phyloP scores from a whole-genome alignment of 495 filamentous ascomycete genomes.

The Aspergillus sclerotiicarbonarius region DNA sequence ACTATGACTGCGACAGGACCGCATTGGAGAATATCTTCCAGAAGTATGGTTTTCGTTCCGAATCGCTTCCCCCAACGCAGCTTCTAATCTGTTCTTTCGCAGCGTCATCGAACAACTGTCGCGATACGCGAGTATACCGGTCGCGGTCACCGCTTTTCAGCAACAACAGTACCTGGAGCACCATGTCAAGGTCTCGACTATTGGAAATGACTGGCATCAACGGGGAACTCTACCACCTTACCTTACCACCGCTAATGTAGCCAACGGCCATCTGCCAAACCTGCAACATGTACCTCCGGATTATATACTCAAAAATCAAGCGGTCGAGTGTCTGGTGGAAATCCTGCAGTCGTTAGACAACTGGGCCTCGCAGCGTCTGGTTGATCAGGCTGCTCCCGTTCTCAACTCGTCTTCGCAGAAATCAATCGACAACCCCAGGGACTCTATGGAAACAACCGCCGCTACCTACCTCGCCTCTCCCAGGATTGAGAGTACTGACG shows the following conservation, averaged over 20 bases:
- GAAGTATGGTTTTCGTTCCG: slow-evolving; percentile 35
- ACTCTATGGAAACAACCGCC: slow-evolving; percentile 71
- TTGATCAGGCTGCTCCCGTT: slow-evolving; percentile 51
- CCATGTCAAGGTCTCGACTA: slow-evolving; percentile 56
- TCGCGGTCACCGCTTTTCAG: slow-evolving; percentile 68
- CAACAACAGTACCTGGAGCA: slow-evolving; percentile 84
- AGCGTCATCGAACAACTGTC: slow-evolving; percentile 91
- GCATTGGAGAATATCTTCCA: slow-evolving; percentile 97
- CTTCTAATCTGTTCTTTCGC: background rate
- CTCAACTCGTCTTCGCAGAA: slow-evolving; percentile 55
- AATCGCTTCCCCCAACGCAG: too few relatives aligned
- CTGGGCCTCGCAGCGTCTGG: slow-evolving; percentile 80
- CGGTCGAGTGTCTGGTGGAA: slow-evolving; percentile 83
- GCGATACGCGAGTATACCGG: slow-evolving; percentile 71
- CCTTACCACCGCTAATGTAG: slow-evolving; percentile 73
- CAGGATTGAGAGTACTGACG: slow-evolving; percentile 50
- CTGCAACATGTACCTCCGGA: slow-evolving; percentile 72
- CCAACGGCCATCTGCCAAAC: slow-evolving; percentile 39
- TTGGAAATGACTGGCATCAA: slow-evolving; percentile 74
- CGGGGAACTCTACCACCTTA: slow-evolving; percentile 81
- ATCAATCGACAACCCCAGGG: slow-evolving; percentile 72
- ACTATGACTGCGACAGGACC: slow-evolving; percentile 95
- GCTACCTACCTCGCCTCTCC: slow-evolving; percentile 50
- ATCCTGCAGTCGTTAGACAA: slow-evolving; percentile 85
- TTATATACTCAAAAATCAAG: slow-evolving; percentile 82